These are phyloP conservation scores for Xylaria hypoxylon DNA, from an alignment of 2,329 filamentous ascomycete genomes.

Conservation along the genomic window DNA sequence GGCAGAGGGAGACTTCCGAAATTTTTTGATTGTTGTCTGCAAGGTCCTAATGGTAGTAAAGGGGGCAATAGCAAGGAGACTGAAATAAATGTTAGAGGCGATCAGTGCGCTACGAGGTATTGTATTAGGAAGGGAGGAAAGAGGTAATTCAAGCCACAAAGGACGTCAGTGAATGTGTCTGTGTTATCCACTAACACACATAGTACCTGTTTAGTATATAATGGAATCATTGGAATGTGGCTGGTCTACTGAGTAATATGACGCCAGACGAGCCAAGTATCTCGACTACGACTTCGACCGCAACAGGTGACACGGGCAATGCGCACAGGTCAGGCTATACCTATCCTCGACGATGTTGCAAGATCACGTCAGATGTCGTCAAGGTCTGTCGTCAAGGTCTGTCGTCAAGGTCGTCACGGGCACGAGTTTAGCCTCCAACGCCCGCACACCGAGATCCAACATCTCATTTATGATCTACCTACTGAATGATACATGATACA, in stretches of 20 bases:
- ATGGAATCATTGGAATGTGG: background rate
- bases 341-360: background rate
- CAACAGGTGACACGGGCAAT: background rate
- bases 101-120: background rate
- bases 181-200: background rate
- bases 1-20: background rate
- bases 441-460: background rate
- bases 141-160: background rate
- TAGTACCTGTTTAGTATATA: no score
- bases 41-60: background rate
- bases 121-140: background rate
- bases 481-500: no score
- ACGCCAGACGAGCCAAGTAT: background rate
- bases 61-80: background rate
- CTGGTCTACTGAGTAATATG: background rate
- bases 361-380: conserved; percentile 8
- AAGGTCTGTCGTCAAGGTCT: background rate
- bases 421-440: background rate
- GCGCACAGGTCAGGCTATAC: no score
- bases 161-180: background rate
- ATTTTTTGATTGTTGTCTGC: background rate
- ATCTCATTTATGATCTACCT: background rate
- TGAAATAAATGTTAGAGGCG: background rate
- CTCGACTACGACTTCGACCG: background rate
- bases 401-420: conserved; percentile 1